Evolutionary conservation across 139 green algal genomes (phyloP).

Genomic region (Asterochloris sp.): DNA sequence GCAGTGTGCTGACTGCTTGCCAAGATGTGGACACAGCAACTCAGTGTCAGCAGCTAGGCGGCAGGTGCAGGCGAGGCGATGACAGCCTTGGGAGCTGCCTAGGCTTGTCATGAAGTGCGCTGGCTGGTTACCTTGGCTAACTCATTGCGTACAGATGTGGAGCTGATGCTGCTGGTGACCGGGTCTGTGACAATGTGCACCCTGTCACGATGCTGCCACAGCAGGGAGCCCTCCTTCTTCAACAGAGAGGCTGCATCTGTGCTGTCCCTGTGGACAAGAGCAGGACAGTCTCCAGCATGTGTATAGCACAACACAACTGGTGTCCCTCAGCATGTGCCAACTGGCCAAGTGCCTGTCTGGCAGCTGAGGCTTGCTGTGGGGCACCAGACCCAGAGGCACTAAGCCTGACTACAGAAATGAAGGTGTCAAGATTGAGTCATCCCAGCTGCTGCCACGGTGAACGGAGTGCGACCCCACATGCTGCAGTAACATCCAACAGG

Average conservation of each 20-base stretch:
- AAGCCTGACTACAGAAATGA: neutral
- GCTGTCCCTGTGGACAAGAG: neutral
- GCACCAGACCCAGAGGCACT: neutral
- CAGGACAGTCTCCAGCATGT: no score
- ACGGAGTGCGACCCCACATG: neutral
- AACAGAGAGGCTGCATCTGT: conserved; percentile 17
- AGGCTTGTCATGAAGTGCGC: no score
- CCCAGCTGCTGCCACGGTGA: neutral
- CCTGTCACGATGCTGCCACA: conserved; percentile 28
- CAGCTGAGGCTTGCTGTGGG: no score
- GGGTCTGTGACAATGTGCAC: conserved; percentile 38
- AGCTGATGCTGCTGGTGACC: conserved; percentile 37
- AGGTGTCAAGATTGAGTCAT: neutral
- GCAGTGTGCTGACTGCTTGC: no score
- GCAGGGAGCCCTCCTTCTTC: conserved; percentile 18
- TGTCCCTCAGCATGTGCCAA: no score
- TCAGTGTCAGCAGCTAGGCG: no score
- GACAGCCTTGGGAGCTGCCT: no score
- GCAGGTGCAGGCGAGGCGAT: no score
- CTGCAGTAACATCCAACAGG: neutral
- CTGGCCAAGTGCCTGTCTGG: no score
- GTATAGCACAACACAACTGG: no score
- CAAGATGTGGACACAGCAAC: no score
- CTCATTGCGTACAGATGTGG: conserved; percentile 37
- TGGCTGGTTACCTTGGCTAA: conserved; percentile 15